Evolutionary conservation across 352 stramenopile genomes (phyloP).

Genomic region (Thalassiosira delicatula): DNA sequence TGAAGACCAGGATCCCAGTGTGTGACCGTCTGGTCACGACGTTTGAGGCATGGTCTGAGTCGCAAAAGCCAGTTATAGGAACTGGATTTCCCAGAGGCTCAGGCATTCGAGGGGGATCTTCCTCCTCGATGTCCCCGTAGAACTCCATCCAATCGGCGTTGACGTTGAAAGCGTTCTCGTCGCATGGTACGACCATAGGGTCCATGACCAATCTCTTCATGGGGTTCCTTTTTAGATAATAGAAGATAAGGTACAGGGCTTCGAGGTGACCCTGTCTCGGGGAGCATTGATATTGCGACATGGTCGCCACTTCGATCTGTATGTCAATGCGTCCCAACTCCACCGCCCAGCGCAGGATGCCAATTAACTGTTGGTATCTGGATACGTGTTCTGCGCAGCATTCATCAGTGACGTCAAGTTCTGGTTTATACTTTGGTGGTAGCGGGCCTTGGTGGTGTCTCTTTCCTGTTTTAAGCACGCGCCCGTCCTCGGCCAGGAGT

Average conservation of each 20-base stretch:
- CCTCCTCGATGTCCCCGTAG: slow-evolving; percentile 37
- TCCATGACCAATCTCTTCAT: neutral
- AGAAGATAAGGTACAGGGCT: slow-evolving; percentile 52
- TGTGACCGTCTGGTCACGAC: slow-evolving; percentile 12
- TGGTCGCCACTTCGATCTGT: slow-evolving; percentile 7
- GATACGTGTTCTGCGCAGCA: neutral
- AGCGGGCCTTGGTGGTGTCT: slow-evolving; percentile 5
- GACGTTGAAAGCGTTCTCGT: neutral
- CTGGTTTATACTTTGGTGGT: slow-evolving; percentile 8
- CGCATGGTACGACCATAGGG: neutral
- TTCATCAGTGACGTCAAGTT: neutral
- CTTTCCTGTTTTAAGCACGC: slow-evolving; percentile 1
- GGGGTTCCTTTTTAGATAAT: slow-evolving; percentile 31
- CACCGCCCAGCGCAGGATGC: slow-evolving; percentile 15
- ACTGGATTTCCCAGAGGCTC: slow-evolving; percentile 25
- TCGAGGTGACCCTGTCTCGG: slow-evolving; percentile 30
- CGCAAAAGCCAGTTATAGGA: no score
- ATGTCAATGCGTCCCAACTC: slow-evolving; percentile 14
- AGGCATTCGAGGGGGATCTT: slow-evolving; percentile 39
- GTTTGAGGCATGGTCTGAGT: slow-evolving; percentile 27
- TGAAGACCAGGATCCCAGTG: slow-evolving; percentile 4
- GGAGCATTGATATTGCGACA: slow-evolving; percentile 10
- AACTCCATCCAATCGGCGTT: slow-evolving; percentile 42
- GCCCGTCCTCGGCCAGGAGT: neutral
- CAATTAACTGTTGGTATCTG: slow-evolving; percentile 18